Base-by-base conservation (phyloP, 768 basidiomycete species). In the Phanerodontia chrysosporium region DNA sequence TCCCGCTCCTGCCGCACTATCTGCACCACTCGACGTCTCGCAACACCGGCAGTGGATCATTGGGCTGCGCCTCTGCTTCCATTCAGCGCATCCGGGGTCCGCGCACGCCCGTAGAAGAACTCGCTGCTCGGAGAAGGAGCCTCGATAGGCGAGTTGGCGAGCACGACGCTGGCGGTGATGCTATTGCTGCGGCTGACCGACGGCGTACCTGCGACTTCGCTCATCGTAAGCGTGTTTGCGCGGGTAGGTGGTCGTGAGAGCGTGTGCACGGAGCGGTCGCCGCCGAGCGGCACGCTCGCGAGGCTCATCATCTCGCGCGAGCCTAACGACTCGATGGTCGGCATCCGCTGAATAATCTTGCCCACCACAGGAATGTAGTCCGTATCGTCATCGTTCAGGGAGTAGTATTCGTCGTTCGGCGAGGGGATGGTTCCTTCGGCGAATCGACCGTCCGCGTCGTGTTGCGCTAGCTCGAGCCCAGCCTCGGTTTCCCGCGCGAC, bases 271-370 rank as follows among this genome's bases (percentile, higher is more conserved):
- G 28, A 30, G 51, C 60, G 45, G 30, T 45, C 55, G 42, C 54
- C 61, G 48, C 51, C 58, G 51, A 57, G 57, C 51, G 27, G 25
- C 28, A 3, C 30, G 39, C 59, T 63, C 49, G 67, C 70, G 39
- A 69, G 58, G 58, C 70, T 72, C 62, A 65, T 65, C 25, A 67
- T 69, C 65, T 92, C 89, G 52, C 81, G 78, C 18, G 85, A 87
- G 42, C 87, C 89, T 69, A 90, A 77, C 45, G 83, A 85, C 69
- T 90, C 88, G 61, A 91, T 91, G 28, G 90, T 91, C 21, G 88
- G 85, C 89, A 92, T 90, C 39, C 90, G 86, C 54, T 80, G 77
- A 45, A 91, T 78, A 64, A 77, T 81, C 24, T 80, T 76, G 55
- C 88, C 86, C 57, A 92, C 73, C 51, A 91, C 77, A 6, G 78